Conservation (phyloP, 2,329 filamentous ascomycete genomes). For the Cladobotryum mycophilum region DNA sequence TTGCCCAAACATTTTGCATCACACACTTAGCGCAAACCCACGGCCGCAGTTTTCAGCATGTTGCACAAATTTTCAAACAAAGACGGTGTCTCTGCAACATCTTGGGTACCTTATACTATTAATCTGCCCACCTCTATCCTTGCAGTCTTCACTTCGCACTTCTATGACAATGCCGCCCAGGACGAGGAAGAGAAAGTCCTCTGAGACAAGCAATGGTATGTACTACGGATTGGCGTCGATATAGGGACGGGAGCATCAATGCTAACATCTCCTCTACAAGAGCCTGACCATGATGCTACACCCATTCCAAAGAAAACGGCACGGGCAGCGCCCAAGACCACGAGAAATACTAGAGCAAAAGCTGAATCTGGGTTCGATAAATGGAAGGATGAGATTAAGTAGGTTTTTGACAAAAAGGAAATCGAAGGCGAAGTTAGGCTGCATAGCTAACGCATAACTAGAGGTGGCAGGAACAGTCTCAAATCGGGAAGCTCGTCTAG, state of each 20-base stretch:
- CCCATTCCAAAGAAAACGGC: slow-evolving; percentile 12
- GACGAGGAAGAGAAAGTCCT: slow-evolving; percentile 22
- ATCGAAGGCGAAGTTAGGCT: not conserved
- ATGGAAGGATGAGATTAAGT: not conserved
- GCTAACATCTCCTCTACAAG: not conserved
- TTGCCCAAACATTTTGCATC: too few relatives aligned
- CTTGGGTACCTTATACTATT: too few relatives aligned
- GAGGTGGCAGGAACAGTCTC: not conserved
- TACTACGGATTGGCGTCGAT: not conserved
- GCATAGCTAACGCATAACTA: not conserved
- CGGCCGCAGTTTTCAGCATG: not conserved
- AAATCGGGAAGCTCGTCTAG: not conserved
- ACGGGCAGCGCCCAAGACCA: slow-evolving; percentile 10
- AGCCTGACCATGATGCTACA: not conserved
- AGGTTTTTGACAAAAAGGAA: too few relatives aligned
- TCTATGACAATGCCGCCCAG: slow-evolving; percentile 19
- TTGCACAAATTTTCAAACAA: not conserved
- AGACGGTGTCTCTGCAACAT: too few relatives aligned
- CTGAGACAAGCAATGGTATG: slow-evolving; percentile 16
- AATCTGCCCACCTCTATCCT: too few relatives aligned
- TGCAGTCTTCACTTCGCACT: not conserved
- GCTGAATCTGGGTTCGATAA: not conserved
- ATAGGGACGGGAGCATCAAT: not conserved
- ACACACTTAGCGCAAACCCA: not conserved
- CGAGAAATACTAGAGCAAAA: not conserved